Percentiles rank a stretch among this genome's conserved stretches.
These are phyloP conservation scores for Penicillium goetzii DNA, from an alignment of 495 filamentous ascomycete genomes.

Conservation along the genomic window DNA sequence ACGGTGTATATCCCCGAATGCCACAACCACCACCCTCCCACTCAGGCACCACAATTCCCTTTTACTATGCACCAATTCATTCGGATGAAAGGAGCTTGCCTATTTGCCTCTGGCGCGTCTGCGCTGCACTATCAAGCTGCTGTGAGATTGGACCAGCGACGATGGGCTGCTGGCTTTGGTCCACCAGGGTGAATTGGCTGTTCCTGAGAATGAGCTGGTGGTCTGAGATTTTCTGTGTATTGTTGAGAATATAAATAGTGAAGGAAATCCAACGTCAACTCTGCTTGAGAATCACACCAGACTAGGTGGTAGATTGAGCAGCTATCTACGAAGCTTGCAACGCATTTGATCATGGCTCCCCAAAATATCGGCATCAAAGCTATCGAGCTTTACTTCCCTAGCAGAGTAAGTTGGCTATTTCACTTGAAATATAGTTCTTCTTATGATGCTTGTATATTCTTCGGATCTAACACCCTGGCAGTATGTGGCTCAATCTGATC, in stretches of 20 bases:
- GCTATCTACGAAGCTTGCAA: neutral
- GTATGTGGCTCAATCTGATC: slow-evolving; percentile 93
- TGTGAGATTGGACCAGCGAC: neutral
- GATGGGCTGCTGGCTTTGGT: neutral
- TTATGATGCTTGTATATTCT: slow-evolving; percentile 21
- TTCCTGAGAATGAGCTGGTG: neutral
- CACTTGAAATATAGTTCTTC: neutral
- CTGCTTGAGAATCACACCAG: neutral
- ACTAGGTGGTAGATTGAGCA: neutral
- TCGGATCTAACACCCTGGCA: slow-evolving; percentile 35
- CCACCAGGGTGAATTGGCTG: neutral
- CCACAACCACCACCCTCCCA: neutral
- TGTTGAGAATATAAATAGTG: slow-evolving; percentile 3
- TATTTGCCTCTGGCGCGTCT: neutral
- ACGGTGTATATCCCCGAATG: slow-evolving; percentile 21
- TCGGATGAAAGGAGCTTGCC: slow-evolving; percentile 16
- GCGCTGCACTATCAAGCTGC: neutral
- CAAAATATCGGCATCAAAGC: slow-evolving; percentile 98
- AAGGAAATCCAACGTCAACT: neutral
- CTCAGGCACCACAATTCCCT: neutral
- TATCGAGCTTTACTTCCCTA: slow-evolving; percentile 98
- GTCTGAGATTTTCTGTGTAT: neutral
- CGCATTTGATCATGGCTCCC: slow-evolving; percentile 43
- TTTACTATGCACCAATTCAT: neutral
- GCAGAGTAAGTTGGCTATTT: slow-evolving; percentile 66